Evolutionary conservation across 1,139 yeast species (phyloP), one percentile per base, ranked within the genome.

Genomic region (Taphrina pruni): DNA sequence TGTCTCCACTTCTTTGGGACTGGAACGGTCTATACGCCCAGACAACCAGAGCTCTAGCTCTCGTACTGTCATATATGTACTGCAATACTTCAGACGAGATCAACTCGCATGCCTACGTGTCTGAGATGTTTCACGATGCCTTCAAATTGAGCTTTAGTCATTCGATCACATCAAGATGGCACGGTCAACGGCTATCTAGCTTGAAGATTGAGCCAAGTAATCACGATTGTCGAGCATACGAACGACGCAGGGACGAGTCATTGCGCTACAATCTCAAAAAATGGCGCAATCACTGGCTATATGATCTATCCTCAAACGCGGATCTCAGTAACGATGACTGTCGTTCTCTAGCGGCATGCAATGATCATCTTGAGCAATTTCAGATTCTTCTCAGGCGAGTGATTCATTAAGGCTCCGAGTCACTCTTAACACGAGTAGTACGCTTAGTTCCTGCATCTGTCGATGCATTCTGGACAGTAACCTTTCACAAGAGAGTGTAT

Each of bases 391-490:
- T 56, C 43, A 56, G 60, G 60, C 39, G 20, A 36, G n/a, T 8
- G 36, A 1, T 1, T 35, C n/a, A 21, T 8, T 7, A 6, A 6
- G n/a, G 2, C 36, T 21, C 54, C n/a, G 36, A 36, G 20, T 5
- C n/a, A 8, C 36, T 50, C 54, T 50, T 21, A 26, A 50, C 54
- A 26, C n/a, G 54, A 54, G 7, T 38, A 54, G 58, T 35, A 17
- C 43, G 12, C 43, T 36, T 17, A 14, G 43, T 38, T 54, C 58
- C 11, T 9, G 21, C 12, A 17, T 54, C 20, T 36, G 41, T 35
- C 26, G 43, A 32, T 43, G n/a, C 6, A 17, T 35, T 43, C 43
- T 54, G 12, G 58, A 54, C 43, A 32, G 35, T 9, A 36, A 35
- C 43, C 9, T 54, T 5, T 7, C 21, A 14, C 41, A 36, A 7